Base-by-base conservation (phyloP, 2,329 filamentous ascomycete species). In the Trichoderma citrinoviride region DNA sequence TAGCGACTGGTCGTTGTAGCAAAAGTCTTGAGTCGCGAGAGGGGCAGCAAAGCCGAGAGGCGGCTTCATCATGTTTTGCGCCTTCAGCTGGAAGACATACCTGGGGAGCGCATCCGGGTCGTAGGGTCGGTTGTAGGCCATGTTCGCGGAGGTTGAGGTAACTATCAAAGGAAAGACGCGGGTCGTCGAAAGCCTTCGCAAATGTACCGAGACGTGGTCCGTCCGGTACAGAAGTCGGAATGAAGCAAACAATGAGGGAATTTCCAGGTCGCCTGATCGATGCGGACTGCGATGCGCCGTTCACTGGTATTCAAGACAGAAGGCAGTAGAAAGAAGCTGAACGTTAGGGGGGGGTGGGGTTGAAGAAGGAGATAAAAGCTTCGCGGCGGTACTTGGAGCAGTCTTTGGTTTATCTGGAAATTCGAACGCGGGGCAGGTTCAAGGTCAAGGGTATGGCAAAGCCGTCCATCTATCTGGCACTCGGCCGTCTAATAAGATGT, bases 71-170 rank as follows among this genome's bases (percentile, higher is more conserved):
- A 57, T 53, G 61, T 33, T 64, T 64, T 57, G 19, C 15, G 53
- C 29, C 33, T 49, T 10, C 5, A 41, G 15, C 54, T 68, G 70
- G n/a, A n/a, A 53, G 21, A 79, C 89, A 80, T 84, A 95, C 90
- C 92, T 92, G 75, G 94, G 94, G 69, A 99, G 87, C 75, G 93
- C 91, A 82, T 99, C 94, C 40, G 93, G 93, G 77, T 99, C 96
- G 81, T 93, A 95, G 64, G 90, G 87, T 77, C 88, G 88, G 80
- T 96, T 96, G 84, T 98, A 98, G 64, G 94, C 94, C 94, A 98
- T 98, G 67, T 75, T 33, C 49, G 17, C 25, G 23, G 25, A 27
- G 10, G 41, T 21, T 21, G 8, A 37, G 33, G 33, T 37, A n/a
- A n/a, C n/a, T n/a, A 40, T 37, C 15, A 41, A 17, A 49, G 46